Percentiles rank a stretch among this genome's conserved stretches.
Conservation (phyloP, 1,284 basidiomycete genomes). For the Puccinia polysora region DNA sequence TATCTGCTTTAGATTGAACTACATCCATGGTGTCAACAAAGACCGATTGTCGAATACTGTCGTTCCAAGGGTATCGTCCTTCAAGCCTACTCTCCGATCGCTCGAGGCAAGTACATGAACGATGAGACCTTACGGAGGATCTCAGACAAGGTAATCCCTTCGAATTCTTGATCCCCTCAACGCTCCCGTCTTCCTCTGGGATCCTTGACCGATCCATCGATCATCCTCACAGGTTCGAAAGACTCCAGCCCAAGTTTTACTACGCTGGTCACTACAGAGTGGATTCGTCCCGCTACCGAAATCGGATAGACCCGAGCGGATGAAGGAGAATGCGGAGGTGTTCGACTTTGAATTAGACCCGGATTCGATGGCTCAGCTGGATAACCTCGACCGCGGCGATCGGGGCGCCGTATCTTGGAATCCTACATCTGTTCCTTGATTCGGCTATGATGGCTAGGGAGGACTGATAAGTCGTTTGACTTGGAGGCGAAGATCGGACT, state of each 20-base stretch:
- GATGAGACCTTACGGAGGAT: constrained; percentile 60
- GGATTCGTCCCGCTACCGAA: constrained; percentile 58
- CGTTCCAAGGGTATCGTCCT: constrained; percentile 64
- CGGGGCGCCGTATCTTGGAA: constrained; percentile 23
- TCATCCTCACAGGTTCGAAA: constrained; percentile 59
- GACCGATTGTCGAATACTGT: constrained; percentile 73
- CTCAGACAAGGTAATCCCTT: constrained; percentile 60
- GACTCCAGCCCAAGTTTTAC: constrained; percentile 67
- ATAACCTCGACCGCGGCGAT: background rate
- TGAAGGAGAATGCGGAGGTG: constrained; percentile 48
- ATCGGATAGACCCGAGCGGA: constrained; percentile 46
- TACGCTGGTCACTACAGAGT: constrained; percentile 77
- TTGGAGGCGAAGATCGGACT: too few species aligned
- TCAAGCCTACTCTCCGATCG: constrained; percentile 71
- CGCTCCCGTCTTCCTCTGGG: background rate
- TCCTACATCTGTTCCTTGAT: too few species aligned
- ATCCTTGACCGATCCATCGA: background rate
- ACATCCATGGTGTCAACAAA: constrained; percentile 78
- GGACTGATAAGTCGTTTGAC: too few species aligned
- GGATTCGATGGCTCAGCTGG: constrained; percentile 45
- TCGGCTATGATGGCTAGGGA: too few species aligned
- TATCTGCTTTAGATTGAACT: constrained; percentile 56
- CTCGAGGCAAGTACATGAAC: constrained; percentile 61
- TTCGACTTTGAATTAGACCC: constrained; percentile 47
- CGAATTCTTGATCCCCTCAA: background rate